phyloP scores from a whole-genome alignment of 2,329 filamentous ascomycete genomes.

The Periconia sp. region DNA sequence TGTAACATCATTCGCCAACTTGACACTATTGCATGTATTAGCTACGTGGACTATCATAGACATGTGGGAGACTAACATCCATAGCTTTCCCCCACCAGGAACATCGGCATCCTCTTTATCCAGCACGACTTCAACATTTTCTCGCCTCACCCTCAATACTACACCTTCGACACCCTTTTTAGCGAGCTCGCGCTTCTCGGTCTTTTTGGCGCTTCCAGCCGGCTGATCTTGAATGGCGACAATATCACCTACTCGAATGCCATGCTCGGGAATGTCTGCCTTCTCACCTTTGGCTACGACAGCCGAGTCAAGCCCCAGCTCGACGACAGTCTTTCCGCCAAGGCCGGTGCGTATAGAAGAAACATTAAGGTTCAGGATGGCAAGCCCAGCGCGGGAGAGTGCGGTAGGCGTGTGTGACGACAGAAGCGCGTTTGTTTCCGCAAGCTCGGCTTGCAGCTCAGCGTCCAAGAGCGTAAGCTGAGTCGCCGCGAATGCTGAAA shows the following conservation, averaged over 20 bases:
- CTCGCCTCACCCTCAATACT: conserved; percentile 67
- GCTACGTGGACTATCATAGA: conserved; percentile 17
- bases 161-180: conserved; percentile 73
- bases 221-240: conserved; percentile 78
- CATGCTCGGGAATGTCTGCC: conserved; percentile 73
- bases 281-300: conserved; percentile 54
- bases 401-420: conserved; percentile 70
- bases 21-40: conserved; percentile 59
- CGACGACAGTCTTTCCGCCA: conserved; percentile 87
- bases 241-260: conserved; percentile 77
- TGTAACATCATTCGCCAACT: conserved; percentile 70
- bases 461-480: conserved; percentile 73
- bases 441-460: conserved; percentile 75
- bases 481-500: conserved; percentile 71
- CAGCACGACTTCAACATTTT: conserved; percentile 69
- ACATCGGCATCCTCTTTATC: conserved; percentile 67
- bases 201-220: conserved; percentile 71
- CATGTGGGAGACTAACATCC: conserved; percentile 60
- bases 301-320: conserved; percentile 77
- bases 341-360: conserved; percentile 83
- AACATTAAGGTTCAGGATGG: conserved; percentile 76
- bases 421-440: conserved; percentile 72
- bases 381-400: conserved; percentile 78
- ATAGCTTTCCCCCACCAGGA: conserved; percentile 61
- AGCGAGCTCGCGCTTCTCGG: conserved; percentile 73